Percentiles rank a stretch among this genome's conserved stretches.
These are phyloP conservation scores for Jackrogersella multiformis DNA, from an alignment of 495 filamentous ascomycete species.

Conservation along the genomic window DNA sequence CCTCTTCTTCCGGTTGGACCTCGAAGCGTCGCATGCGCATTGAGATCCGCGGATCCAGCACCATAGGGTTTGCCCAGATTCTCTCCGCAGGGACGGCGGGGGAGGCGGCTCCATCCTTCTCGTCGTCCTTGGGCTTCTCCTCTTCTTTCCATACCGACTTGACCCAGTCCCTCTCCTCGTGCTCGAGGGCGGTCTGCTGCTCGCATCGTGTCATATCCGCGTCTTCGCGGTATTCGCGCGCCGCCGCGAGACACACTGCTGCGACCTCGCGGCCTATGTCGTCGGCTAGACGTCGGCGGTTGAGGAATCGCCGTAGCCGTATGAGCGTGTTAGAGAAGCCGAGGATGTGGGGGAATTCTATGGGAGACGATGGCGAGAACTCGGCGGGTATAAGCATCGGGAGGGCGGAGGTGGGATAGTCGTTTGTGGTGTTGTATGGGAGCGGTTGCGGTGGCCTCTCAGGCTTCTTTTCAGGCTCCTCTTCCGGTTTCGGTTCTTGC, in stretches of 20 bases:
- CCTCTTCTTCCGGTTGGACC: slow-evolving; percentile 71
- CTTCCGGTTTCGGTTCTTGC: slow-evolving; percentile 51
- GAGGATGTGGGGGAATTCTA: slow-evolving; percentile 88
- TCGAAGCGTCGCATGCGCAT: slow-evolving; percentile 83
- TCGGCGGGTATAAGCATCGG: slow-evolving; percentile 68
- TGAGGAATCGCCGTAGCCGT: slow-evolving; percentile 88
- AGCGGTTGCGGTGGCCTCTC: slow-evolving; percentile 60
- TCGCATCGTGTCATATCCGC: slow-evolving; percentile 59
- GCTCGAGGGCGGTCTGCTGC: slow-evolving; percentile 72
- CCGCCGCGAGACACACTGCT: slow-evolving; percentile 75
- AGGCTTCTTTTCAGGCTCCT: slow-evolving; percentile 55
- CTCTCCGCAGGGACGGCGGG: slow-evolving; percentile 57
- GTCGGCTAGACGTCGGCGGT: slow-evolving; percentile 84
- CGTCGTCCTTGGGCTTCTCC: slow-evolving; percentile 75
- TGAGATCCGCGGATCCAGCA: slow-evolving; percentile 80
- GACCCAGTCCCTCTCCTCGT: slow-evolving; percentile 89
- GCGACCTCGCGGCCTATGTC: slow-evolving; percentile 89
- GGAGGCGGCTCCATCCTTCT: slow-evolving; percentile 25
- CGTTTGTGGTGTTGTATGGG: slow-evolving; percentile 73
- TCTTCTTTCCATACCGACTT: slow-evolving; percentile 77
- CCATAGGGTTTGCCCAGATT: slow-evolving; percentile 80
- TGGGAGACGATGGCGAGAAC: slow-evolving; percentile 70
- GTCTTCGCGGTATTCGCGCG: slow-evolving; percentile 58
- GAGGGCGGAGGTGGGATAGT: slow-evolving; percentile 70
- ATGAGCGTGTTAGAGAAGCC: slow-evolving; percentile 92